Percentiles rank a stretch among this genome's conserved stretches.
These are phyloP conservation scores for Borovskyia barvae DNA, from an alignment of 208 protist genomes.

Conservation along the genomic window DNA sequence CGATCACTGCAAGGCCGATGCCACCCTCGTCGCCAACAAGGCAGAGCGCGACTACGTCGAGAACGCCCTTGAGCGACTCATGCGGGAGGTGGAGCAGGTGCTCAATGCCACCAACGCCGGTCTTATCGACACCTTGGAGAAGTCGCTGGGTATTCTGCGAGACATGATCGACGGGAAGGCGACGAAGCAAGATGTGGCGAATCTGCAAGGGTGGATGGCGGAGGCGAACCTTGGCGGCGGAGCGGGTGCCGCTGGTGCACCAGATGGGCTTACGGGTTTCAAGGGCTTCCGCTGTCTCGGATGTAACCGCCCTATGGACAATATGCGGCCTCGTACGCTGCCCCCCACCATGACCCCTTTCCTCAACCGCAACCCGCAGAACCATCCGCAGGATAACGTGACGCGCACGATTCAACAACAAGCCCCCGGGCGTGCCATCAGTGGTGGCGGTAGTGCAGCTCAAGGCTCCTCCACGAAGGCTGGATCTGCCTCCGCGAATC, in stretches of 20 bases:
- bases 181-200: slow-evolving; percentile 78
- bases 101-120: slow-evolving; percentile 89
- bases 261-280: slow-evolving; percentile 84
- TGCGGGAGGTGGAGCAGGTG: slow-evolving; percentile 92
- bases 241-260: slow-evolving; percentile 12
- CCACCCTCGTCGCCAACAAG: slow-evolving; percentile 87
- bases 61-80: slow-evolving; percentile 88
- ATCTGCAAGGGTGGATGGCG: slow-evolving; percentile 64
- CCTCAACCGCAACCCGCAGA: slow-evolving; percentile 78
- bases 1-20: slow-evolving; percentile 86
- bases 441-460: background rate
- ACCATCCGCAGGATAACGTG: slow-evolving; percentile 58
- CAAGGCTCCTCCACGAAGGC: slow-evolving; percentile 2
- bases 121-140: slow-evolving; percentile 90
- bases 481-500: background rate
- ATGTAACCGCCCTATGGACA: slow-evolving; percentile 84
- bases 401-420: slow-evolving; percentile 70
- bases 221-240: slow-evolving; percentile 28
- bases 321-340: slow-evolving; percentile 65
- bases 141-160: slow-evolving; percentile 86
- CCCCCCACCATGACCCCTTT: slow-evolving; percentile 62
- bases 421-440: slow-evolving; percentile 12
- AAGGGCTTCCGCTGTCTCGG: slow-evolving; percentile 88
- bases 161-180: slow-evolving; percentile 92
- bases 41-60: slow-evolving; percentile 91